Evolutionary conservation across 176 grass and related monocot species (phyloP).

Genomic region (Poa pratensis): DNA sequence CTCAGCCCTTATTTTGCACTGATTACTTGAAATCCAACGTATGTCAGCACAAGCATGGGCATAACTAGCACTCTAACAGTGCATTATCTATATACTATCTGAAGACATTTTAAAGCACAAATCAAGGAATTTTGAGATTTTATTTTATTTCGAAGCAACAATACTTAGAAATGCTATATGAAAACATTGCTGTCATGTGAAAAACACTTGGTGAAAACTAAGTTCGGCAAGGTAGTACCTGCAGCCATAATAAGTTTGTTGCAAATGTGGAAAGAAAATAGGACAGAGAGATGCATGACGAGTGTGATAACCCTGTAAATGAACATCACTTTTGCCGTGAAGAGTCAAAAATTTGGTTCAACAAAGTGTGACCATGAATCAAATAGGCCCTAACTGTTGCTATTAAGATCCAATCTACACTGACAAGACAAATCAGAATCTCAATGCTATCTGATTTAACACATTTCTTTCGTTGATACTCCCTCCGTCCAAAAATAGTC

Average conservation of each 20-base stretch:
- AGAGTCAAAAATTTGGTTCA: not conserved
- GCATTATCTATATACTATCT: not conserved
- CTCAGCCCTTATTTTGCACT: not conserved
- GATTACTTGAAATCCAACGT: not conserved
- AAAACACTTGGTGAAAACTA: not conserved
- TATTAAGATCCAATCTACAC: not conserved
- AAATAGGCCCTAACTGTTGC: not conserved
- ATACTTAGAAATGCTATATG: no score
- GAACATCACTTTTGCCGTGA: not conserved
- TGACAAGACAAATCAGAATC: not conserved
- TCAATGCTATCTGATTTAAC: conserved; percentile 6
- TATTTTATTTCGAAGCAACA: not conserved
- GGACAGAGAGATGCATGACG: not conserved
- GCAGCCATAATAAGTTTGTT: not conserved
- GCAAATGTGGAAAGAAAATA: not conserved
- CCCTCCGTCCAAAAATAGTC: no score
- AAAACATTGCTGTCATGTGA: not conserved
- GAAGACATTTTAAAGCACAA: not conserved
- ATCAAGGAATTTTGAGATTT: not conserved
- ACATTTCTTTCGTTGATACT: not conserved
- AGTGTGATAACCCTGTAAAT: not conserved
- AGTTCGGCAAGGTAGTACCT: not conserved
- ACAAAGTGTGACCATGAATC: not conserved
- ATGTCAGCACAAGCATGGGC: conserved; percentile 17
- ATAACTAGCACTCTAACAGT: not conserved